phyloP scores from a whole-genome alignment of 306 rosid species.

The Pyrus communis region DNA sequence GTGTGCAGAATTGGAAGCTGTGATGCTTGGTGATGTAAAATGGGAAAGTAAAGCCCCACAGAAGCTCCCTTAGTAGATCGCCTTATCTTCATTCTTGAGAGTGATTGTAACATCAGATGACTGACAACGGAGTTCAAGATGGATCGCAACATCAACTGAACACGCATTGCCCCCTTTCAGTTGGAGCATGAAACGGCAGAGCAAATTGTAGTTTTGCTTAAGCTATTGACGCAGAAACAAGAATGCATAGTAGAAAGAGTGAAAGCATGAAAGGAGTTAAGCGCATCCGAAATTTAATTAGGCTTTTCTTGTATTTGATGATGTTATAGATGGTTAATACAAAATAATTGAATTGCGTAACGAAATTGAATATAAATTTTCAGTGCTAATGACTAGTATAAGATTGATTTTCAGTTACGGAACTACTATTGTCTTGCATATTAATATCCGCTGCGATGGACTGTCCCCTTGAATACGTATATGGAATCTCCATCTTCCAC shows the following conservation, averaged over 20 bases:
- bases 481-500: too few species aligned
- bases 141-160: conserved; percentile 25
- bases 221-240: not conserved
- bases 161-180: not conserved
- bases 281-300: too few species aligned
- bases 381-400: not conserved
- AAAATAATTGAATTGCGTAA: not conserved
- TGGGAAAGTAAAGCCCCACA: conserved; percentile 41
- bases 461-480: not conserved
- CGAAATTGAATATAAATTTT: too few species aligned
- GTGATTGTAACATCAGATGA: conserved; percentile 11
- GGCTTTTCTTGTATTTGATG: too few species aligned
- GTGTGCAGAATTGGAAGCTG: not conserved
- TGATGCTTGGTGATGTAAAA: conserved; percentile 27
- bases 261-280: too few species aligned
- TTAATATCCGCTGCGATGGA: not conserved
- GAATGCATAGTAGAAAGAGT: too few species aligned
- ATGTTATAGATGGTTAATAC: too few species aligned
- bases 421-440: not conserved
- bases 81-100: conserved; percentile 32
- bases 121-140: conserved; percentile 37
- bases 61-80: conserved; percentile 35
- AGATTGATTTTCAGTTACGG: not conserved
- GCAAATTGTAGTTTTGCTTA: not conserved
- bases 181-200: not conserved